These are phyloP conservation scores for Auxenochlorella protothecoides DNA, from an alignment of 139 green algal species.

Conservation along the genomic window DNA sequence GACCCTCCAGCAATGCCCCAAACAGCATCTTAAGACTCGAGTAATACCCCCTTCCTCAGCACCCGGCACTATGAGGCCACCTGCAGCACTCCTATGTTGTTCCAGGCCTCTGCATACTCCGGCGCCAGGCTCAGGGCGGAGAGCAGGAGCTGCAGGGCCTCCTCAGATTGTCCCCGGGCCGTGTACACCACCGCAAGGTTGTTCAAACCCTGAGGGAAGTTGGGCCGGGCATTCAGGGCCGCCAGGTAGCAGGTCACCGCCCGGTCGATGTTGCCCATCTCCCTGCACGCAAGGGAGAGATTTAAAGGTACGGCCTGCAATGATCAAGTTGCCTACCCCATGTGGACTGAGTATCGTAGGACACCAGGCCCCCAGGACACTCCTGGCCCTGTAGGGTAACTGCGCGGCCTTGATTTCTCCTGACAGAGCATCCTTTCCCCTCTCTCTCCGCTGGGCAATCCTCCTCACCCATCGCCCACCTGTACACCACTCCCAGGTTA, in stretches of 20 bases:
- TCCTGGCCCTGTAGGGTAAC: too few species aligned
- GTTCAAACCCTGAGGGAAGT: constrained; percentile 69
- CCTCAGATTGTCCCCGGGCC: constrained; percentile 53
- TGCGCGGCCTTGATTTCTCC: too few species aligned
- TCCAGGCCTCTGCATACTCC: constrained; percentile 66
- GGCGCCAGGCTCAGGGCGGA: constrained; percentile 60
- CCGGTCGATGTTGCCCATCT: constrained; percentile 62
- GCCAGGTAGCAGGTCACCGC: constrained; percentile 48
- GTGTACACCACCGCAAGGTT: constrained; percentile 93
- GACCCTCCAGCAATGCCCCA: too few species aligned
- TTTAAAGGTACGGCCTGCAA: too few species aligned
- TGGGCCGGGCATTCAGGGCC: constrained; percentile 33
- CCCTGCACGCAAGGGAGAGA: constrained; percentile 9
- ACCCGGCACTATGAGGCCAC: background rate
- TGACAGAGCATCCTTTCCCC: too few species aligned
- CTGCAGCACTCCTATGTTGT: constrained; percentile 79
- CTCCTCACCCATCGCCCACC: too few species aligned
- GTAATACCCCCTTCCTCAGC: too few species aligned
- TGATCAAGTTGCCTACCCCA: too few species aligned
- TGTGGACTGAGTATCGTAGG: too few species aligned
- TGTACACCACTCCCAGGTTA: constrained; percentile 59
- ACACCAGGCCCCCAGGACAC: too few species aligned
- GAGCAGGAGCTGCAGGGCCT: constrained; percentile 72
- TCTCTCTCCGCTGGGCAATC: too few species aligned
- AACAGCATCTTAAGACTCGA: too few species aligned